phyloP scores from a whole-genome alignment of 352 stramenopile species.

The Aphanomyces euteiches region DNA sequence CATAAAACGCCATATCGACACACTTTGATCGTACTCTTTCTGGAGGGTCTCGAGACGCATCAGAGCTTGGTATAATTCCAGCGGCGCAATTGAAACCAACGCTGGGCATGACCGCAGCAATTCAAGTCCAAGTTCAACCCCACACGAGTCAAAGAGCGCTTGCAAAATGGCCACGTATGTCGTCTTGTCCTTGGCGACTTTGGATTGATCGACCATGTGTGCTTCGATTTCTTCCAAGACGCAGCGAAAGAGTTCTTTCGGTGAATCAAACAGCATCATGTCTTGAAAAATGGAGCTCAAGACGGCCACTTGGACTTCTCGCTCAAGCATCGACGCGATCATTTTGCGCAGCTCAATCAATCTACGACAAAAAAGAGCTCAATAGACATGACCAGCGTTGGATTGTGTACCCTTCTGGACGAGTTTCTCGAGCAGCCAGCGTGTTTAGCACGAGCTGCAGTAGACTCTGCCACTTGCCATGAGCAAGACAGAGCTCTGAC shows the following conservation, averaged over 20 bases:
- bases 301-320: background rate
- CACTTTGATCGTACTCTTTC: constrained; percentile 34
- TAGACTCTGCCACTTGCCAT: constrained; percentile 16
- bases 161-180: constrained; percentile 44
- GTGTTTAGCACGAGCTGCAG: constrained; percentile 27
- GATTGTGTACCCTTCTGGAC: background rate
- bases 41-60: constrained; percentile 66
- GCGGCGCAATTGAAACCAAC: constrained; percentile 56
- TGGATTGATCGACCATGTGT: background rate
- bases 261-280: constrained; percentile 2
- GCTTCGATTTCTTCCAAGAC: constrained; percentile 26
- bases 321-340: constrained; percentile 22
- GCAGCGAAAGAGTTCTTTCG: background rate
- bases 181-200: background rate
- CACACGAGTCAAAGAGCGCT: constrained; percentile 58
- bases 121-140: constrained; percentile 51
- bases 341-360: constrained; percentile 14
- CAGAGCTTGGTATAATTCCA: constrained; percentile 76
- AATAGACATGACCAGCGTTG: background rate
- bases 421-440: background rate
- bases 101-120: constrained; percentile 58
- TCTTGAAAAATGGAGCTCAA: constrained; percentile 1
- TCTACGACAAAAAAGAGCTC: constrained; percentile 1
- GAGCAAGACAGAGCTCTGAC: constrained; percentile 16
- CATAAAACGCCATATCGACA: background rate